A percentile compares a stretch with the other conserved stretches of the same genome.
These are phyloP conservation scores for Phytophthora pisi DNA, from an alignment of 352 stramenopile species.

Conservation along the genomic window DNA sequence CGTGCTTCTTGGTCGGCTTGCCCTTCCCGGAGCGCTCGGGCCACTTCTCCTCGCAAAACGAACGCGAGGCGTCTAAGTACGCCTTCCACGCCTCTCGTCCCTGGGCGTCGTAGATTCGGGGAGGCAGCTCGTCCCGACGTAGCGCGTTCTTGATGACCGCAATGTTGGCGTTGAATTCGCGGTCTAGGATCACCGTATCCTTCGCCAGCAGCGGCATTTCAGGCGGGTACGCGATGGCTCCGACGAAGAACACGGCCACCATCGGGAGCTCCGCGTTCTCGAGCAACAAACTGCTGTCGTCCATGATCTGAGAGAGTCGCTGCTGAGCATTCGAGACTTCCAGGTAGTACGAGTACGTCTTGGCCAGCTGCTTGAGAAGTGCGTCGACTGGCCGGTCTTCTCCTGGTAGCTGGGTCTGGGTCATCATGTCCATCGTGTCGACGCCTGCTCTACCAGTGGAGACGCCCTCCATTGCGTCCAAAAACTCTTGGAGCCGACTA, in stretches of 20 bases:
- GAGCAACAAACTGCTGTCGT: slow-evolving; percentile 35
- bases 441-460: neutral
- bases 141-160: slow-evolving; percentile 39
- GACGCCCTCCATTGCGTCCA: slow-evolving; percentile 4
- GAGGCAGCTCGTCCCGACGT: slow-evolving; percentile 33
- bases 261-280: slow-evolving; percentile 49
- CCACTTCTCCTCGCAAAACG: slow-evolving; percentile 72
- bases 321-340: slow-evolving; percentile 50
- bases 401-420: slow-evolving; percentile 7
- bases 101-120: slow-evolving; percentile 38
- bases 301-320: slow-evolving; percentile 37
- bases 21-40: slow-evolving; percentile 60
- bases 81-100: slow-evolving; percentile 43
- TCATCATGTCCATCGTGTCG: slow-evolving; percentile 1
- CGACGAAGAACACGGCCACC: slow-evolving; percentile 48
- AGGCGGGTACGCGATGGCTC: slow-evolving; percentile 21
- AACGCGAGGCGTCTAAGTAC: slow-evolving; percentile 42
- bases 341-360: slow-evolving; percentile 65
- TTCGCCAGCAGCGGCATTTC: slow-evolving; percentile 36
- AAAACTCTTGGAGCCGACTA: slow-evolving; percentile 26
- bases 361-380: slow-evolving; percentile 63
- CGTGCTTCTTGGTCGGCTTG: slow-evolving; percentile 40
- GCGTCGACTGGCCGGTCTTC: slow-evolving; percentile 7
- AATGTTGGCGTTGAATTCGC: slow-evolving; percentile 35
- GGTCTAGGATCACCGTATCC: slow-evolving; percentile 21